phyloP scores from a whole-genome alignment of 257 asterid genomes.

The Solanum medicagineum region DNA sequence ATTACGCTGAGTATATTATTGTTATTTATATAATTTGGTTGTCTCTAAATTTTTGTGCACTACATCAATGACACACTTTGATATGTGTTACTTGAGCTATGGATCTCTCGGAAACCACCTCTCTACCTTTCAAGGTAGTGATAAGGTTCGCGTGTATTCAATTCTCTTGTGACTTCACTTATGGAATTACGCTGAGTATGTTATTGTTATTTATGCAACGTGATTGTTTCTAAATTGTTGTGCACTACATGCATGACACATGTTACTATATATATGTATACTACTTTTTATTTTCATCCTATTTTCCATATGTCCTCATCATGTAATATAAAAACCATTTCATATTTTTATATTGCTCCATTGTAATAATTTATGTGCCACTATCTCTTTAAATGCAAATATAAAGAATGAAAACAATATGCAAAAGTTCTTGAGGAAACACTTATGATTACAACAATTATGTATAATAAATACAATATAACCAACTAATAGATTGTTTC shows the following conservation, averaged over 20 bases:
- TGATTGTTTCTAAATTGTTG: not conserved
- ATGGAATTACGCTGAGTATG: not conserved
- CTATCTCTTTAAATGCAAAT: not conserved
- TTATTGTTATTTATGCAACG: not conserved
- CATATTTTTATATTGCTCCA: not conserved
- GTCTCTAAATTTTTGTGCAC: not conserved
- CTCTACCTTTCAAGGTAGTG: not conserved
- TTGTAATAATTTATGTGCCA: not conserved
- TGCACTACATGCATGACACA: not conserved
- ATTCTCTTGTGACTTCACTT: no score
- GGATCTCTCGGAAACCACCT: not conserved
- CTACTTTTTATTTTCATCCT: not conserved
- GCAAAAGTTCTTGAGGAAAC: not conserved
- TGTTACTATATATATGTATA: not conserved
- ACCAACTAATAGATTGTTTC: not conserved
- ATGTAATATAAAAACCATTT: not conserved
- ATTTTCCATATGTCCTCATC: not conserved
- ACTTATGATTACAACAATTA: not conserved
- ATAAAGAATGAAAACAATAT: not conserved
- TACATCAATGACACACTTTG: not conserved
- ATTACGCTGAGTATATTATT: not conserved
- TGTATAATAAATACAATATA: not conserved
- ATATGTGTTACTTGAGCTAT: not conserved
- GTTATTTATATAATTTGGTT: not conserved
- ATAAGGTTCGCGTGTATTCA: not conserved